A percentile compares a stretch with the other conserved stretches of the same genome.
Evolutionary conservation across 1,284 basidiomycete species (phyloP).

Genomic region (Heterobasidion annosum): DNA sequence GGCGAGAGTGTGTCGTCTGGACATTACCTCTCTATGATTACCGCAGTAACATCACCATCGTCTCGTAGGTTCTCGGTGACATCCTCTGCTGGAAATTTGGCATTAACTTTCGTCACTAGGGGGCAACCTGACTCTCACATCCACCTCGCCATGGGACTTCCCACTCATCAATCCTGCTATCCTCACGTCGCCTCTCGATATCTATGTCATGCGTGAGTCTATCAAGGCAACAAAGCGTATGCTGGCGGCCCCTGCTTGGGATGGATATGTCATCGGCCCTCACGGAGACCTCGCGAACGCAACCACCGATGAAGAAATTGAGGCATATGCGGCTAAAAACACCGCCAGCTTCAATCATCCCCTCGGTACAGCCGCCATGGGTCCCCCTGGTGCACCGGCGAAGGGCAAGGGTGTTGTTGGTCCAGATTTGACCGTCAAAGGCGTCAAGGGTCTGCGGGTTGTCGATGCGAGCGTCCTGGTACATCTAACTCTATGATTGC

Average conservation of each 20-base stretch:
- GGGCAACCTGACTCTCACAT: constrained; percentile 16
- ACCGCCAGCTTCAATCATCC: background rate
- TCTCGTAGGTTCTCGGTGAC: constrained; percentile 6
- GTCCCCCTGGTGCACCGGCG: too few species aligned
- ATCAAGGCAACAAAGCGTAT: constrained; percentile 9
- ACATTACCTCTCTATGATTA: constrained; percentile 13
- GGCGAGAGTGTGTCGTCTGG: constrained; percentile 9
- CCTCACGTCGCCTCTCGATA: constrained; percentile 11
- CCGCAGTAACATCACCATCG: constrained; percentile 13
- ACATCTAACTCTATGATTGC: constrained; percentile 3
- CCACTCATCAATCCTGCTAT: constrained; percentile 15
- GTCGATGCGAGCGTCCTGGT: background rate
- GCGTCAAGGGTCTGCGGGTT: background rate
- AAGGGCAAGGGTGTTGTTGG: constrained; percentile 3
- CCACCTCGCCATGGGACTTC: constrained; percentile 12
- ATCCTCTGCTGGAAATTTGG: constrained; percentile 3
- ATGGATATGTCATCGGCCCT: constrained; percentile 10
- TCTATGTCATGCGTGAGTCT: constrained; percentile 9
- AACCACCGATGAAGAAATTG: constrained; percentile 12
- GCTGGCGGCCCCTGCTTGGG: constrained; percentile 10
- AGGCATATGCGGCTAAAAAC: constrained; percentile 8
- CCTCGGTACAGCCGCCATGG: background rate
- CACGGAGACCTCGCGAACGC: constrained; percentile 5
- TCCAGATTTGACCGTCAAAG: constrained; percentile 3
- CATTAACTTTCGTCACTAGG: constrained; percentile 11